Evolutionary conservation across 2,329 filamentous ascomycete genomes (phyloP).

Genomic region (Tolypocladium paradoxum): DNA sequence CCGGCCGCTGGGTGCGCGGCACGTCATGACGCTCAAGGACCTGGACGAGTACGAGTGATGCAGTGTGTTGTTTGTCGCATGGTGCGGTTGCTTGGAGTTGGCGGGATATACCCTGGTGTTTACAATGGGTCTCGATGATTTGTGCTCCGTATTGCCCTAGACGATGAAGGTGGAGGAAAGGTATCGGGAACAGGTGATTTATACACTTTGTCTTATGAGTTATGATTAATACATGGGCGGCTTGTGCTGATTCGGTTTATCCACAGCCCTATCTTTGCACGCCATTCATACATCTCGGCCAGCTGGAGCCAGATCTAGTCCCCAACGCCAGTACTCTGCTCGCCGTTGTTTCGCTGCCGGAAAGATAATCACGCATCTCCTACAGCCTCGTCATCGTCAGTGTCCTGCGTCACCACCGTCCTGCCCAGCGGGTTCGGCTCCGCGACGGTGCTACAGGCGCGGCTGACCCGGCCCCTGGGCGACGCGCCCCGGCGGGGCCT

Average conservation of each 20-base stretch:
- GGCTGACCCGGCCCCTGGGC: not conserved
- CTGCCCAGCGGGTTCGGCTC: not conserved
- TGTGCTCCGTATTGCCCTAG: not conserved
- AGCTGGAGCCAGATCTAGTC: too few relatives aligned
- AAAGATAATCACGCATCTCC: not conserved
- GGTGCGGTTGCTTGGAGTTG: not conserved
- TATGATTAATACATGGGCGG: not conserved
- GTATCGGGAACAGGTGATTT: not conserved
- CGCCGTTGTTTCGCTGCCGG: not conserved
- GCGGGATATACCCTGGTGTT: not conserved
- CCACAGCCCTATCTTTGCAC: not conserved
- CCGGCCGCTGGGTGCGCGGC: too few relatives aligned
- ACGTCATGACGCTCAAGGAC: not conserved
- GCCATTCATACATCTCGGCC: too few relatives aligned
- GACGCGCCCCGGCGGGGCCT: not conserved
- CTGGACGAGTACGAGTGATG: not conserved
- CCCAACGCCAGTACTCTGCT: not conserved
- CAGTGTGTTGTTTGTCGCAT: not conserved
- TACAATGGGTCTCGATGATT: not conserved
- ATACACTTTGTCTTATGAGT: not conserved
- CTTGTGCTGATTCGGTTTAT: not conserved
- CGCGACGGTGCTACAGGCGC: not conserved
- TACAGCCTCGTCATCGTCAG: not conserved
- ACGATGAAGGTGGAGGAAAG: not conserved
- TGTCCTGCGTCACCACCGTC: not conserved